Evolutionary conservation across 805 yeast species (phyloP).

Genomic region (Kazachstania kunashirensis): DNA sequence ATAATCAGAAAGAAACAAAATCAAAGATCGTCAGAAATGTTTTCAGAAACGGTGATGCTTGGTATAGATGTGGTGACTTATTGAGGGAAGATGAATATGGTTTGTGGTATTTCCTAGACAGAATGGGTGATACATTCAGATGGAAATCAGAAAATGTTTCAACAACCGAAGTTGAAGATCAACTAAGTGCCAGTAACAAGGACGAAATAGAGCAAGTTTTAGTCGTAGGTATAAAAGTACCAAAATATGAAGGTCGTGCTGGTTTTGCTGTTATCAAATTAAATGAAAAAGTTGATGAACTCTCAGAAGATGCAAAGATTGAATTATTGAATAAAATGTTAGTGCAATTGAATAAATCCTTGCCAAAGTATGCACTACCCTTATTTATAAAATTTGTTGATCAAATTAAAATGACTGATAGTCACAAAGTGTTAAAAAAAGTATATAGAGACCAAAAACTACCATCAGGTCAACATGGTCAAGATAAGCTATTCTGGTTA

Average conservation of each 20-base stretch:
- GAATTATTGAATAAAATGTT: conserved; percentile 34
- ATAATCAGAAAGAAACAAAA: conserved; percentile 68
- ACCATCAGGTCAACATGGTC: conserved; percentile 55
- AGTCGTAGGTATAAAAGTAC: conserved; percentile 80
- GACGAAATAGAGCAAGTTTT: conserved; percentile 50
- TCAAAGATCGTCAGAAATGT: conserved; percentile 68
- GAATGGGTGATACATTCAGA: conserved; percentile 90
- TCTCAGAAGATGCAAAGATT: conserved; percentile 16
- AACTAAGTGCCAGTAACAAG: conserved; percentile 34
- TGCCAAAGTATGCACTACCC: conserved; percentile 84
- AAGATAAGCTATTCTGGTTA: conserved; percentile 64
- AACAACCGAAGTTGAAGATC: conserved; percentile 86
- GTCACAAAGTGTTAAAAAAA: conserved; percentile 72
- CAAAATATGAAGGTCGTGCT: conserved; percentile 88
- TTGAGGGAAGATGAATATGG: conserved; percentile 59
- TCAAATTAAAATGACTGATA: conserved; percentile 58
- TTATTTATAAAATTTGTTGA: conserved; percentile 62
- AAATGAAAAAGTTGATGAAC: conserved; percentile 18
- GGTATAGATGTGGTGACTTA: conserved; percentile 83
- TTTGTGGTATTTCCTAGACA: conserved; percentile 73
- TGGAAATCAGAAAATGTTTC: conserved; percentile 96
- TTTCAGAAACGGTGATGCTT: conserved; percentile 79
- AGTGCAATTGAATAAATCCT: conserved; percentile 30
- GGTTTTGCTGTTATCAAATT: conserved; percentile 77
- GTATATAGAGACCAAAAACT: conserved; percentile 55